Conservation (phyloP, 2,329 filamentous ascomycete genomes). For the Akanthomyces dipterigenus region DNA sequence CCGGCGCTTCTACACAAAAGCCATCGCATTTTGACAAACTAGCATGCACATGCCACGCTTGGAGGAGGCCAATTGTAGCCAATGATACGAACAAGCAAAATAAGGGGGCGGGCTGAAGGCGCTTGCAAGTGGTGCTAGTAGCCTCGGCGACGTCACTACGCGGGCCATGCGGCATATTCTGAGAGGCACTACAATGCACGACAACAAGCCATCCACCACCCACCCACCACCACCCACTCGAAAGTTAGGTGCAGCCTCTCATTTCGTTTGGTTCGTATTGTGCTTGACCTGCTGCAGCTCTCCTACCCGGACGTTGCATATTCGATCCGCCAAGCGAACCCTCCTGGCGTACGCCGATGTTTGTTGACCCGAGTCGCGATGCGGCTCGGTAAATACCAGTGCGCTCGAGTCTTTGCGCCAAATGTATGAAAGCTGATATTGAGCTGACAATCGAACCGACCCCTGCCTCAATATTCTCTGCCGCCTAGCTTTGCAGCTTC, state of each 20-base stretch:
- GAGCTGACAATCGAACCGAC: slow-evolving; percentile 2
- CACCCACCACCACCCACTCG: not conserved
- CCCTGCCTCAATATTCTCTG: not conserved
- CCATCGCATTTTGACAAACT: not conserved
- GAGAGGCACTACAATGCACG: not conserved
- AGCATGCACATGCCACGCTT: not conserved
- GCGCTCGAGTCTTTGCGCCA: not conserved
- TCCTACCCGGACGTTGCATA: not conserved
- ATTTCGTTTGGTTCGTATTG: slow-evolving; percentile 6
- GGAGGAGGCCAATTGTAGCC: not conserved
- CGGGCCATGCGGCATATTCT: slow-evolving; percentile 11
- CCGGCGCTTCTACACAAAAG: not conserved
- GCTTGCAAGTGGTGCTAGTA: slow-evolving; percentile 1
- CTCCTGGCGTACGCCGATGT: not conserved
- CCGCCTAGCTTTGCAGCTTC: not conserved
- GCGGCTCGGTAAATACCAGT: not conserved
- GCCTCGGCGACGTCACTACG: slow-evolving; percentile 8
- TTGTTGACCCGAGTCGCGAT: not conserved
- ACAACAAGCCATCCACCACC: not conserved
- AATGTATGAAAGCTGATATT: not conserved
- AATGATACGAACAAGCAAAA: not conserved
- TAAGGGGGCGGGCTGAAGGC: not conserved
- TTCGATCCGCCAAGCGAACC: not conserved
- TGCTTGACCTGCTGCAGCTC: not conserved
- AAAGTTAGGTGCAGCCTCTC: not conserved